phyloP scores from a whole-genome alignment of 768 basidiomycete genomes.

The Infundibulicybe gibba region DNA sequence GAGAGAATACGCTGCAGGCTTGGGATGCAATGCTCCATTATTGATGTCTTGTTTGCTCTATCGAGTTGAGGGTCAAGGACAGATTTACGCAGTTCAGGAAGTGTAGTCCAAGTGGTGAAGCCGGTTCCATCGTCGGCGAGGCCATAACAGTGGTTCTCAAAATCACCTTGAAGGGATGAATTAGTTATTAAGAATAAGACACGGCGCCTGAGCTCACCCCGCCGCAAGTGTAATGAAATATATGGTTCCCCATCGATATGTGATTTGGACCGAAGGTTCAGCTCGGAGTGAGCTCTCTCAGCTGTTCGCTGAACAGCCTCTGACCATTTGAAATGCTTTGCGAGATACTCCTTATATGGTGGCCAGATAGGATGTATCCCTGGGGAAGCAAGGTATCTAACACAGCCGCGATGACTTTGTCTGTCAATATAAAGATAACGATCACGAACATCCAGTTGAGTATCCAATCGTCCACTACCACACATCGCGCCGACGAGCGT shows the following conservation, averaged over 20 bases:
- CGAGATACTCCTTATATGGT: constrained; percentile 32
- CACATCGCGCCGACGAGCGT: constrained; percentile 29
- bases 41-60: constrained; percentile 27
- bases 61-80: constrained; percentile 33
- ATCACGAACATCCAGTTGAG: constrained; percentile 37
- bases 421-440: neutral
- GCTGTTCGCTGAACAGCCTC: constrained; percentile 26
- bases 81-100: constrained; percentile 29
- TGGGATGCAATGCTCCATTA: constrained; percentile 43
- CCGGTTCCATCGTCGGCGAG: constrained; percentile 29
- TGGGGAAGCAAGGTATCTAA: constrained; percentile 36
- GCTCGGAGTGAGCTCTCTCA: constrained; percentile 26
- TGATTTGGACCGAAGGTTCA: constrained; percentile 24
- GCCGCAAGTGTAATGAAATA: constrained; percentile 44
- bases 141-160: constrained; percentile 36
- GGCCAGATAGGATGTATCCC: constrained; percentile 38
- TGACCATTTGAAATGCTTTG: constrained; percentile 39
- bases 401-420: neutral
- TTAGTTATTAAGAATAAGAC: neutral
- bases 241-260: constrained; percentile 29
- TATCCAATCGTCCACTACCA: constrained; percentile 40
- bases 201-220: constrained; percentile 21
- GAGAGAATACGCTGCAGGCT: constrained; percentile 34
- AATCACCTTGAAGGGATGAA: constrained; percentile 26
- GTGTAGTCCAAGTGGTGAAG: constrained; percentile 46